Percentiles rank a stretch among this genome's conserved stretches.
Conservation (phyloP, 371 early-diverging fungal species). For the Zopfochytrium polystomum region DNA sequence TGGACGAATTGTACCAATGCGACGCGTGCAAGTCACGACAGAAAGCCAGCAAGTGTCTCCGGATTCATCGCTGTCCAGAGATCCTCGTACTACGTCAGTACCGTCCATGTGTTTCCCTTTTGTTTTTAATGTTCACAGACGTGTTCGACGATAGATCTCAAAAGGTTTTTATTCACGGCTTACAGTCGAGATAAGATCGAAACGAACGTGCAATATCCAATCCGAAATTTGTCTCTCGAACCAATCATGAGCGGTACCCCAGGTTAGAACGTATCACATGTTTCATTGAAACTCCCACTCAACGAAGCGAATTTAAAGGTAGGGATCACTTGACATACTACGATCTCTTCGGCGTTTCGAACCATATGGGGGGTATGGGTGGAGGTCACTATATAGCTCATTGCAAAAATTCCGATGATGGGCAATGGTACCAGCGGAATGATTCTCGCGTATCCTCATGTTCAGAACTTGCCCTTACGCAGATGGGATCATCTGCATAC, state of each 20-base stretch:
- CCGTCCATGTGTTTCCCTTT: no score
- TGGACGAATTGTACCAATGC: slow-evolving; percentile 75
- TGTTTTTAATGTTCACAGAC: neutral
- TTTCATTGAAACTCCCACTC: neutral
- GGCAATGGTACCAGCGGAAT: slow-evolving; percentile 64
- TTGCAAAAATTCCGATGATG: slow-evolving; percentile 67
- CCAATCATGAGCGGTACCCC: slow-evolving; percentile 28
- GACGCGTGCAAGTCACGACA: slow-evolving; percentile 69
- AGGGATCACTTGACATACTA: slow-evolving; percentile 47
- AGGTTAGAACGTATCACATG: slow-evolving; percentile 15
- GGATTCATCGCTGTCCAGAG: slow-evolving; percentile 77
- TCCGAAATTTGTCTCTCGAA: slow-evolving; percentile 56
- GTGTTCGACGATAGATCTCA: slow-evolving; percentile 56
- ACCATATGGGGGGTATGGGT: slow-evolving; percentile 83
- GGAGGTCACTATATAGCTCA: slow-evolving; percentile 94
- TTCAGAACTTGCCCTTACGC: slow-evolving; percentile 1
- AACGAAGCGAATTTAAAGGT: slow-evolving; percentile 2
- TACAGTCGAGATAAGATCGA: slow-evolving; percentile 85
- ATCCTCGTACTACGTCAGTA: slow-evolving; percentile 76
- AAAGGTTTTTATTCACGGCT: slow-evolving; percentile 81
- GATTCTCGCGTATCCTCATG: slow-evolving; percentile 20
- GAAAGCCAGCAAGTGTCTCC: slow-evolving; percentile 73
- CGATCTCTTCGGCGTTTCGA: slow-evolving; percentile 87
- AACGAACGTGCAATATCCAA: slow-evolving; percentile 72
- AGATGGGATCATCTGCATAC: slow-evolving; percentile 23